These are phyloP conservation scores for Novymonas esmeraldas DNA, from an alignment of 208 protist genomes.

Conservation along the genomic window DNA sequence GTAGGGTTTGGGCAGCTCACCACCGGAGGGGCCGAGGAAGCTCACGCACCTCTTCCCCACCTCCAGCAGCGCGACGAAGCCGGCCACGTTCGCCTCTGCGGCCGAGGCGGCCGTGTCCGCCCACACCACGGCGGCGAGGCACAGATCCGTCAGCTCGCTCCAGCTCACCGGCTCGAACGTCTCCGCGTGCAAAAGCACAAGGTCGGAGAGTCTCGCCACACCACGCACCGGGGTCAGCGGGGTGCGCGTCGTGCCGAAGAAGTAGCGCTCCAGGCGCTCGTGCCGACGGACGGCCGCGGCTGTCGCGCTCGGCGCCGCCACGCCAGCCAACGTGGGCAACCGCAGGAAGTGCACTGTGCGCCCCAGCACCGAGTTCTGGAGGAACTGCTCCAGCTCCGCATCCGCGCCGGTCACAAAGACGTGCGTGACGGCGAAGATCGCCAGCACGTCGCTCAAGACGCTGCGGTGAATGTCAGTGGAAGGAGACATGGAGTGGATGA, in stretches of 20 bases:
- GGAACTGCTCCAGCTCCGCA: slow-evolving; percentile 49
- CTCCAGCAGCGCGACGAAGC: slow-evolving; percentile 80
- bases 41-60: slow-evolving; percentile 75
- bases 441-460: slow-evolving; percentile 67
- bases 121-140: slow-evolving; percentile 70
- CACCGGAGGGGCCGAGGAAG: slow-evolving; percentile 69
- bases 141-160: slow-evolving; percentile 52
- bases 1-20: slow-evolving; percentile 70
- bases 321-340: slow-evolving; percentile 42
- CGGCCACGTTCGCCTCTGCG: slow-evolving; percentile 70
- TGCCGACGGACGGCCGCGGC: slow-evolving; percentile 29
- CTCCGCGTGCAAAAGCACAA: slow-evolving; percentile 70
- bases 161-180: slow-evolving; percentile 54
- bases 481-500: slow-evolving; percentile 84
- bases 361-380: slow-evolving; percentile 50
- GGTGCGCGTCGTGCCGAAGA: slow-evolving; percentile 64
- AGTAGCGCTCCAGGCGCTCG: slow-evolving; percentile 64
- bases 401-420: slow-evolving; percentile 73
- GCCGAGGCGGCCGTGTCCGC: slow-evolving; percentile 61
- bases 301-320: slow-evolving; percentile 31
- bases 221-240: slow-evolving; percentile 58
- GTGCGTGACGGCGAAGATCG: slow-evolving; percentile 82
- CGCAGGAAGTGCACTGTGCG: slow-evolving; percentile 51
- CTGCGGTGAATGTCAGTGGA: slow-evolving; percentile 57
- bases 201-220: slow-evolving; percentile 61